These are phyloP conservation scores for Penicillium sp. DNA, from an alignment of 2,329 filamentous ascomycete species.

Conservation along the genomic window DNA sequence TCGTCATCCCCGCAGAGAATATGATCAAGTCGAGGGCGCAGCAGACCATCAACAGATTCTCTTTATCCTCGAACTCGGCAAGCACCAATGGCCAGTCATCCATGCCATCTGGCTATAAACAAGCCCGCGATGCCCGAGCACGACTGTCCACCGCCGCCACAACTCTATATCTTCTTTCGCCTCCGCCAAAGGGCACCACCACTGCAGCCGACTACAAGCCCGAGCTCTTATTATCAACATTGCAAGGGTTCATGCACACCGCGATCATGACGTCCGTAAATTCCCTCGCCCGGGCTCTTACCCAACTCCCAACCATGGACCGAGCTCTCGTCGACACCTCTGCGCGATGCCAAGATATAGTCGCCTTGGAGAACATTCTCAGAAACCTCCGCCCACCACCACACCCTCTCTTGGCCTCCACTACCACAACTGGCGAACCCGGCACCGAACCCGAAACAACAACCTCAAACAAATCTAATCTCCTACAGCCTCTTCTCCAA, in stretches of 20 bases:
- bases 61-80: conserved; percentile 52
- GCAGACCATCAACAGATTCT: conserved; percentile 74
- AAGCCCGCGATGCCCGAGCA: conserved; percentile 65
- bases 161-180: conserved; percentile 73
- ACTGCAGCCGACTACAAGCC: conserved; percentile 50
- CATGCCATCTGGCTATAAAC: conserved; percentile 45
- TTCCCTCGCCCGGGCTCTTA: conserved; percentile 64
- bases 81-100: conserved; percentile 23
- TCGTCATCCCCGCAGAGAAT: conserved; percentile 64
- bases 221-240: conserved; percentile 60
- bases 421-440: conserved; percentile 17
- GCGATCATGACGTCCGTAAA: conserved; percentile 70
- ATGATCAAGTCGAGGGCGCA: conserved; percentile 65
- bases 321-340: conserved; percentile 73
- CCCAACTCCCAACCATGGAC: conserved; percentile 72
- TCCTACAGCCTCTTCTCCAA: conserved; percentile 64
- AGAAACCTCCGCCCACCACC: conserved; percentile 56
- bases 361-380: conserved; percentile 75
- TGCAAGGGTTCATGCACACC: conserved; percentile 75
- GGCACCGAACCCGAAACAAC: conserved; percentile 20
- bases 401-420: conserved; percentile 54
- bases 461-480: conserved; percentile 33
- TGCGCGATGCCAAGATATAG: conserved; percentile 76
- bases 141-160: conserved; percentile 64
- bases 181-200: conserved; percentile 47